Conservation (phyloP, 1,139 yeast genomes). For the Scheffersomyces segobiensis region DNA sequence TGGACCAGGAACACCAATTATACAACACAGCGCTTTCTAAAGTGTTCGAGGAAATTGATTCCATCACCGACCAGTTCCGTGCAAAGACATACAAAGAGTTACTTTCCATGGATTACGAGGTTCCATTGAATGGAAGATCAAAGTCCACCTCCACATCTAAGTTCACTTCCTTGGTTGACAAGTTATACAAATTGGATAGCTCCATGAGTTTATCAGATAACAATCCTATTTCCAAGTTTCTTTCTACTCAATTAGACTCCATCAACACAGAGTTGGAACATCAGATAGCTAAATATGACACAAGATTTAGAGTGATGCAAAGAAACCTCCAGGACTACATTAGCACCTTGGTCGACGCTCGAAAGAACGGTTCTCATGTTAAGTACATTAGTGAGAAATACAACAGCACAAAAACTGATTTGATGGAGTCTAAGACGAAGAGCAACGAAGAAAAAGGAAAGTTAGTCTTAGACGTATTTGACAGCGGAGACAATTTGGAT, state of each 20-base stretch:
- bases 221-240: constrained; percentile 67
- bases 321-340: constrained; percentile 38
- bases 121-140: constrained; percentile 6
- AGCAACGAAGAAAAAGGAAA: constrained; percentile 27
- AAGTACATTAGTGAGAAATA: constrained; percentile 55
- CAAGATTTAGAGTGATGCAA: constrained; percentile 44
- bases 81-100: constrained; percentile 62
- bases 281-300: constrained; percentile 33
- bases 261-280: constrained; percentile 37
- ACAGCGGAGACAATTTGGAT: constrained; percentile 43
- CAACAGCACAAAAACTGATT: constrained; percentile 35
- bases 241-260: constrained; percentile 34
- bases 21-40: constrained; percentile 28
- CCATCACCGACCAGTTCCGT: constrained; percentile 64
- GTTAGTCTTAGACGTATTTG: constrained; percentile 35
- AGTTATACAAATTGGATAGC: constrained; percentile 36
- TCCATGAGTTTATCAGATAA: constrained; percentile 55
- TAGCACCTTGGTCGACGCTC: constrained; percentile 30
- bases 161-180: constrained; percentile 57
- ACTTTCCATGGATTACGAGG: constrained; percentile 41
- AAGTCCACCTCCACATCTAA: constrained; percentile 18
- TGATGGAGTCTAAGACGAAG: constrained; percentile 28
- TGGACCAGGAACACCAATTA: constrained; percentile 31
- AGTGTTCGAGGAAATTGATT: constrained; percentile 69
- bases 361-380: constrained; percentile 43